Conservation (phyloP, 345 rosid species). For the Syzygium jambos region DNA sequence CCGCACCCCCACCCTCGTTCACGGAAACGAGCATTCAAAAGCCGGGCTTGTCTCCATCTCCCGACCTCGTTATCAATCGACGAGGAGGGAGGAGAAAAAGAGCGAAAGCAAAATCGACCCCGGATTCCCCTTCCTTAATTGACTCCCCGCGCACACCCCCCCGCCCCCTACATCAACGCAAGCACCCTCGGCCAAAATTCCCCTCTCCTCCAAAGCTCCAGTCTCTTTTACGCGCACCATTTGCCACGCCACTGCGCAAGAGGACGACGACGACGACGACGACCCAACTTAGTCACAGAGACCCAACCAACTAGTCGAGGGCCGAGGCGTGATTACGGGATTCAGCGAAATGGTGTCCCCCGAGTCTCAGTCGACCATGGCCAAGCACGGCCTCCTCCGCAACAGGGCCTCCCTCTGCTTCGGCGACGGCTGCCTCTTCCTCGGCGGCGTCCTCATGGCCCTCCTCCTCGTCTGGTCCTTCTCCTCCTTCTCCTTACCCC, state of each 20-base stretch:
- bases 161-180: not conserved
- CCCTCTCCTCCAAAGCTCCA: not conserved
- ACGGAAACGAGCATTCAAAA: not conserved
- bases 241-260: not conserved
- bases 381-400: slow-evolving; percentile 23
- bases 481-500: slow-evolving; percentile 37
- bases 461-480: slow-evolving; percentile 59
- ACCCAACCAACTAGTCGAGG: no score
- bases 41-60: not conserved
- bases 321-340: not conserved
- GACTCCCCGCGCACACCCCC: not conserved
- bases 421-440: slow-evolving; percentile 40
- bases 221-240: not conserved
- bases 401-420: slow-evolving; percentile 21
- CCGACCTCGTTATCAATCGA: not conserved
- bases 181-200: not conserved
- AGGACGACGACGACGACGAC: no score
- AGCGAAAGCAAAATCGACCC: not conserved
- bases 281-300: no score
- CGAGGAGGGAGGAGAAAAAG: not conserved
- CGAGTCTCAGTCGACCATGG: slow-evolving; percentile 19
- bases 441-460: slow-evolving; percentile 59
- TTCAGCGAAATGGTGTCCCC: slow-evolving; percentile 12
- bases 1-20: not conserved
- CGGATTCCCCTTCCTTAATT: not conserved